Evolutionary conservation across 164 flowering plant genomes (phyloP).

Genomic region (Nymphaea colorata): DNA sequence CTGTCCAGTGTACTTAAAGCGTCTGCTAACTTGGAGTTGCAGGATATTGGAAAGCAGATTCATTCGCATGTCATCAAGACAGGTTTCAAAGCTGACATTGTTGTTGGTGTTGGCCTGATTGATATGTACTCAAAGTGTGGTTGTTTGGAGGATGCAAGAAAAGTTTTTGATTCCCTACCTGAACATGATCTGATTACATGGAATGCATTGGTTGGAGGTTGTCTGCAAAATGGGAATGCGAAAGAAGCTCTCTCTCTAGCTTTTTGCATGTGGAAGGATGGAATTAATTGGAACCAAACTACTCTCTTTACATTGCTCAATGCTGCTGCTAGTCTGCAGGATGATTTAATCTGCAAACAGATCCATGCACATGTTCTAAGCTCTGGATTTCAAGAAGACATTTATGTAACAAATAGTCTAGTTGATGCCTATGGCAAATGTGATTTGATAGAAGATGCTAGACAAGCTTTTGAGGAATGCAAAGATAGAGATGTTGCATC

Average conservation of each 20-base stretch:
- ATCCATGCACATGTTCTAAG: conserved; percentile 45
- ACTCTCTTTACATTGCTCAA: conserved; percentile 48
- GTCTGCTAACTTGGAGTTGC: conserved; percentile 33
- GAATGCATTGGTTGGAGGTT: conserved; percentile 67
- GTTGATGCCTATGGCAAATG: conserved; percentile 70
- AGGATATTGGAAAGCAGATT: conserved; percentile 49
- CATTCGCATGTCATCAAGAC: conserved; percentile 47
- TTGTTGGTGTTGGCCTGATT: conserved; percentile 51
- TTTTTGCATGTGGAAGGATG: conserved; percentile 24
- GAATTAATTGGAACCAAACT: conserved; percentile 43
- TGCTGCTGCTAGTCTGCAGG: conserved; percentile 40
- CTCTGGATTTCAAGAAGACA: conserved; percentile 37
- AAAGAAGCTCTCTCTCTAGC: conserved; percentile 40
- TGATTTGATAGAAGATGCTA: conserved; percentile 33
- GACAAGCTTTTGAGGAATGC: conserved; percentile 35
- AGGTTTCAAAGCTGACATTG: conserved; percentile 31
- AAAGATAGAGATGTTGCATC: conserved; percentile 39
- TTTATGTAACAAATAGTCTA: conserved; percentile 46
- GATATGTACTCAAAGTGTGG: conserved; percentile 68
- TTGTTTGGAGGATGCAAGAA: conserved; percentile 36
- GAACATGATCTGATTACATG: conserved; percentile 44
- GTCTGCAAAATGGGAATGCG: conserved; percentile 38
- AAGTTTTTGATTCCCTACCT: conserved; percentile 27
- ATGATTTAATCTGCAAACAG: conserved; percentile 22
- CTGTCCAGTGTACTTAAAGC: conserved; percentile 63